Evolutionary conservation across 2,329 filamentous ascomycete genomes (phyloP).

Genomic region (Cryoendolithus antarcticus): DNA sequence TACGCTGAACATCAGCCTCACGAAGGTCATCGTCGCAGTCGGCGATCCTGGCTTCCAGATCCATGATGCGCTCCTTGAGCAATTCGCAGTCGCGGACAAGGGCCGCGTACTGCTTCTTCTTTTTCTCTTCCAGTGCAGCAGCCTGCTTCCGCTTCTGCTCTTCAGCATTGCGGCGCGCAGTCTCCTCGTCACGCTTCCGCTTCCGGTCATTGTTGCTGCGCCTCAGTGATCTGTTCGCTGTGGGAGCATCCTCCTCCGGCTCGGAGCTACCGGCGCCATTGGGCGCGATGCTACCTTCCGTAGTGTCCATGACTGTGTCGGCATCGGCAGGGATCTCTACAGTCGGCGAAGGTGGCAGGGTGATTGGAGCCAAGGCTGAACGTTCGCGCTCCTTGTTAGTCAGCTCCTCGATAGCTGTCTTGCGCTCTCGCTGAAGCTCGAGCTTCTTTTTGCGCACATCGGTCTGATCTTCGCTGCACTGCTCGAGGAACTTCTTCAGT

Average conservation of each 20-base stretch:
- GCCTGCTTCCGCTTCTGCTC: conserved; percentile 50
- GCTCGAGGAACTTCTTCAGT: conserved; percentile 77
- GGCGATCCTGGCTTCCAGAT: conserved; percentile 74
- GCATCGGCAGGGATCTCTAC: no score
- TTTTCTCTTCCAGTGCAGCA: conserved; percentile 36
- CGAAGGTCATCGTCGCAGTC: conserved; percentile 83
- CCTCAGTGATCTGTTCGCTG: no score
- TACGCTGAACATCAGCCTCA: conserved; percentile 85
- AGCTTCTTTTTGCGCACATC: conserved; percentile 91
- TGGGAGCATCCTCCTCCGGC: conserved; percentile 50
- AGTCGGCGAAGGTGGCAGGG: no score
- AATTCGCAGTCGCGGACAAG: conserved; percentile 80
- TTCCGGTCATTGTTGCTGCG: conserved; percentile 19
- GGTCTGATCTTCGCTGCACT: conserved; percentile 90
- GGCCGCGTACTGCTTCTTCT: conserved; percentile 80
- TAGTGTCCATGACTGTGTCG: no score
- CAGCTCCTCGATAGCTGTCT: conserved; percentile 45
- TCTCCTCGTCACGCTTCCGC: conserved; percentile 43
- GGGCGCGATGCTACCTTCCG: conserved; percentile 26
- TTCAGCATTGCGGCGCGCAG: conserved; percentile 25
- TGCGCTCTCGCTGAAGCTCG: conserved; percentile 70
- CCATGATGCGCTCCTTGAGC: conserved; percentile 65
- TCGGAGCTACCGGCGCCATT: conserved; percentile 43
- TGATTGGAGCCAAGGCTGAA: conserved; percentile 20
- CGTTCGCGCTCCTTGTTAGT: conserved; percentile 19